phyloP scores from a whole-genome alignment of 306 rosid species.

The Vigna unguiculata region DNA sequence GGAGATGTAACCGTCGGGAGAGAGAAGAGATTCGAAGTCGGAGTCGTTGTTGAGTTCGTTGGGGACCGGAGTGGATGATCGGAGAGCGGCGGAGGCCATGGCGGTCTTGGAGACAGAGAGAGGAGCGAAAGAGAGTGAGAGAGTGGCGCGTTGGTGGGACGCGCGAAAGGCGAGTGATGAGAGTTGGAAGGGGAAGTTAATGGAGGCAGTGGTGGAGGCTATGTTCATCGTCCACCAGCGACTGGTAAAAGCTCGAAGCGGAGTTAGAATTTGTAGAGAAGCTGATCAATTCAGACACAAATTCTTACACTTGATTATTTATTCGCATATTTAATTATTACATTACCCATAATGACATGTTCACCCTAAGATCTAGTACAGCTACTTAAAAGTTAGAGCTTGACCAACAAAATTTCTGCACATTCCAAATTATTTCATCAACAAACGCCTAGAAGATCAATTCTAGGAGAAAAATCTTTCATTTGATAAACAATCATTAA shows the following conservation, averaged over 20 bases:
- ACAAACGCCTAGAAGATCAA: no score
- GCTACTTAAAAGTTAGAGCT: no score
- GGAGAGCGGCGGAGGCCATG: conserved; percentile 48
- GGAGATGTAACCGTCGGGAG: conserved; percentile 66
- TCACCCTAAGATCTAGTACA: no score
- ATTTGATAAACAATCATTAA: no score
- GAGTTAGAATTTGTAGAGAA: no score
- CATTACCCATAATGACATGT: no score
- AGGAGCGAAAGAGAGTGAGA: conserved; percentile 12
- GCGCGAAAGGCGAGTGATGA: conserved; percentile 42
- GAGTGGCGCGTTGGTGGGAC: conserved; percentile 37
- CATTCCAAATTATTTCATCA: no score
- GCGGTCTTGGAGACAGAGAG: conserved; percentile 40
- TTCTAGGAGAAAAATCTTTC: no score
- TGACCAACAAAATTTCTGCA: no score
- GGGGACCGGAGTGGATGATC: conserved; percentile 35
- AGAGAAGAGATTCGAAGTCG: conserved; percentile 63
- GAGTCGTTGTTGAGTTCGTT: conserved; percentile 66
- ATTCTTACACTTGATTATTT: no score
- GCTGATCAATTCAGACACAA: no score
- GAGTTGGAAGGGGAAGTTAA: conserved; percentile 20
- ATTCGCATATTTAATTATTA: no score
- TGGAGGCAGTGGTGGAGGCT: conserved; percentile 26
- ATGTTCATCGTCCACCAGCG: conserved; percentile 14
- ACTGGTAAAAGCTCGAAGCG: background rate